Evolutionary conservation across 2,329 filamentous ascomycete genomes (phyloP).

Genomic region (Ophiostoma australiae): DNA sequence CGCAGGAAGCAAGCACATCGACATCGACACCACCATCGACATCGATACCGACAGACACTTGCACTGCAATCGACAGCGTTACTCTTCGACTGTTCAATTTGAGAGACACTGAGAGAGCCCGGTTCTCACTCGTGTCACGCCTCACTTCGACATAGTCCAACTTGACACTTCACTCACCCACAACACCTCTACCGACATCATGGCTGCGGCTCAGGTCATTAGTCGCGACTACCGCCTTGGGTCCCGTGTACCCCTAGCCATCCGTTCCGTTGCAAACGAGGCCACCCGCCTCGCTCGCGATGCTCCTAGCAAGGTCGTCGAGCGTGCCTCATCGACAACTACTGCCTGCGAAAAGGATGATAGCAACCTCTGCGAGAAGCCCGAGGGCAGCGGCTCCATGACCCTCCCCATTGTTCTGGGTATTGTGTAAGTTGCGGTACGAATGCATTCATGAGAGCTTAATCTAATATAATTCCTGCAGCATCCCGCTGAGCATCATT

Average conservation of each 20-base stretch:
- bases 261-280: slow-evolving; percentile 10
- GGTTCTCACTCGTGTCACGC: slow-evolving; percentile 6
- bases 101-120: background rate
- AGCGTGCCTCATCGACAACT: slow-evolving; percentile 29
- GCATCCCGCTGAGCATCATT: slow-evolving; percentile 68
- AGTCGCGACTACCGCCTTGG: slow-evolving; percentile 30
- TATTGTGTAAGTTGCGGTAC: slow-evolving; percentile 50
- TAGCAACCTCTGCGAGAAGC: slow-evolving; percentile 54
- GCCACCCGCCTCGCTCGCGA: slow-evolving; percentile 27
- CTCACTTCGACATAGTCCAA: background rate
- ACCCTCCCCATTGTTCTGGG: slow-evolving; percentile 64
- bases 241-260: slow-evolving; percentile 29
- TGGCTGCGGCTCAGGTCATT: slow-evolving; percentile 25
- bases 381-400: slow-evolving; percentile 49
- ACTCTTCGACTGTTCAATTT: background rate
- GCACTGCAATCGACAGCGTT: too few species aligned
- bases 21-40: background rate
- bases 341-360: slow-evolving; percentile 30
- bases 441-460: background rate
- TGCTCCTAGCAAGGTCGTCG: slow-evolving; percentile 27
- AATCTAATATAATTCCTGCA: slow-evolving; percentile 36
- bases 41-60: background rate
- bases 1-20: background rate
- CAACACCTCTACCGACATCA: slow-evolving; percentile 5
- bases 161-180: background rate